Base-by-base conservation (phyloP, 192 early-diverging fungal genomes). In the Mortierella claussenii region DNA sequence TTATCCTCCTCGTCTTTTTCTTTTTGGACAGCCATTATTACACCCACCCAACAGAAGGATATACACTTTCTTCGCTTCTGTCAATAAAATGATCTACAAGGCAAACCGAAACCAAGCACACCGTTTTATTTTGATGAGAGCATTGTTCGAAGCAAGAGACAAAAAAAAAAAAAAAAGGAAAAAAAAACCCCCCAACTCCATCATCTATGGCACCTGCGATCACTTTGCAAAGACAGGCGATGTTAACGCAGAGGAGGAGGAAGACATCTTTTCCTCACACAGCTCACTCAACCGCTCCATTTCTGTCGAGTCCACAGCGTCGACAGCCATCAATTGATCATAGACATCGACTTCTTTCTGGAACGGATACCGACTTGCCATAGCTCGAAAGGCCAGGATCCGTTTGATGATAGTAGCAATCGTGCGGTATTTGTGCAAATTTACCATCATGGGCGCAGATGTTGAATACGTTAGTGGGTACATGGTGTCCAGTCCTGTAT, bases 361-460 rank as follows among this genome's bases (percentile, higher is more conserved):
- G 67, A 89, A 89, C 15, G 82, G 79, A 37, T 89, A 89, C 17
- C 82, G 61, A 18, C 65, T 62, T 1, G 85, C 79, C 54, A 89
- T 62, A 30, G 73, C 78, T 43, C 86, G 82, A 55, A 89, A 89
- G 0, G 82, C 80, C 17, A 89, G 49, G 33, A 89, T 71, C 2
- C 87, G 76, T 55, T 87, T 87, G 67, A 87, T 86, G 32, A 87
- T 85, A 12, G 80, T 82, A 12, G 87, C 87, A 11, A 79, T 82
- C 3, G 79, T 86, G 9, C 87, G 79, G 47, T 87, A 82, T 33
- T 89, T 89, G 18, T 81, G 76, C 68, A 89, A 83, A 43, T 89
- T 87, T 17, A 89, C 80, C 30, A 89, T 48, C 68, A 81, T 3
- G 8, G 26, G 24, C 12, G 30, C 1, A 18, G 50, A 7, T 4